phyloP scores from a whole-genome alignment of 2,329 filamentous ascomycete genomes.

The Penicillium sp. region DNA sequence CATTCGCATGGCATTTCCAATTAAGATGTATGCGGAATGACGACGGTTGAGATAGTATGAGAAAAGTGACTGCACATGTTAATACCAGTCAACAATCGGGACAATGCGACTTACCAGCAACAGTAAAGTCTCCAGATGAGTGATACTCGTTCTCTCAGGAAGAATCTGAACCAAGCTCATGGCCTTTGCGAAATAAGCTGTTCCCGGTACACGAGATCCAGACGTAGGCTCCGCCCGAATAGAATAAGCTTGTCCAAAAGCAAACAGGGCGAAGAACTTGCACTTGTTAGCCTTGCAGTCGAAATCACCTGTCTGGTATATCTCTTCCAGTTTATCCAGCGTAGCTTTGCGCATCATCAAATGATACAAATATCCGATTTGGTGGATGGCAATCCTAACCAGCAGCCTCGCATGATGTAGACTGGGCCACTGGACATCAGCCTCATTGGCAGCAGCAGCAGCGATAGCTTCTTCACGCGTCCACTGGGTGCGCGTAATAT shows the following conservation, averaged over 20 bases:
- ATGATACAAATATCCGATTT: conserved; percentile 39
- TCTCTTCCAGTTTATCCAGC: conserved; percentile 40
- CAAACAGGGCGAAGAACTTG: conserved; percentile 48
- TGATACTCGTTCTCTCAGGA: conserved; percentile 46
- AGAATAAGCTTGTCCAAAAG: conserved; percentile 48
- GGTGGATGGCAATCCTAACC: conserved; percentile 38
- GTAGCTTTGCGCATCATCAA: conserved; percentile 39
- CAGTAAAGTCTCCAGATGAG: conserved; percentile 46
- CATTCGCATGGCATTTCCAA: conserved; percentile 43
- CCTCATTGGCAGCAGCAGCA: conserved; percentile 27
- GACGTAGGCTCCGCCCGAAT: conserved; percentile 35
- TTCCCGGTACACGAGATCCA: conserved; percentile 43
- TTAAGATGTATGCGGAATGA: conserved; percentile 35
- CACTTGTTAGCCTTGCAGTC: conserved; percentile 40
- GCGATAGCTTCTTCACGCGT: conserved; percentile 33
- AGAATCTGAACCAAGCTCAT: conserved; percentile 44
- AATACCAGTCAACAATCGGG: not conserved
- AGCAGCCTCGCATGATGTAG: conserved; percentile 38
- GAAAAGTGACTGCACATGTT: conserved; percentile 30
- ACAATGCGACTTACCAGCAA: conserved; percentile 32
- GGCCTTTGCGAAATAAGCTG: conserved; percentile 45
- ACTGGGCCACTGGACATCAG: conserved; percentile 36
- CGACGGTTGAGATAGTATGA: conserved; percentile 40
- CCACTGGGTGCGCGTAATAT: conserved; percentile 37
- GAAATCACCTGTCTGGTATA: conserved; percentile 34